A percentile compares a stretch with the other conserved stretches of the same genome.
Evolutionary conservation across 345 rosid genomes (phyloP).

Genomic region (Citrus reticulata): DNA sequence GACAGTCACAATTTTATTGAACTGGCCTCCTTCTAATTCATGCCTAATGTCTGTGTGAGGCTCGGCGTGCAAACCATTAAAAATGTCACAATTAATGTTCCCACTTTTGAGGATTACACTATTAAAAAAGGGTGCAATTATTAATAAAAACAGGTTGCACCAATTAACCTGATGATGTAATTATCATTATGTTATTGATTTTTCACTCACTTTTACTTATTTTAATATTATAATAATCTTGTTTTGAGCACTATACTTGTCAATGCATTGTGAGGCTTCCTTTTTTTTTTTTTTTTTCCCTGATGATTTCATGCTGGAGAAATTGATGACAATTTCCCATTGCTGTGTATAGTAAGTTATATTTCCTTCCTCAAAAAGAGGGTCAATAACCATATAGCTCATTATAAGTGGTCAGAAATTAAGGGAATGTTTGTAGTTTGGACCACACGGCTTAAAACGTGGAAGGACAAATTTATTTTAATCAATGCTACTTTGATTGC

Average conservation of each 20-base stretch:
- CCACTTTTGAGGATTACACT: background rate
- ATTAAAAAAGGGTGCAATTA: conserved; percentile 17
- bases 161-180: background rate
- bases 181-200: background rate
- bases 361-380: background rate
- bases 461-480: too few species aligned
- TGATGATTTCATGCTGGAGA: background rate
- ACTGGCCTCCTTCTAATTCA: background rate
- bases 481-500: background rate
- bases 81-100: background rate
- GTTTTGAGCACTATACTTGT: background rate
- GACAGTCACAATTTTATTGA: too few species aligned
- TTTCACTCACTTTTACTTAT: background rate
- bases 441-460: too few species aligned
- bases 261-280: background rate
- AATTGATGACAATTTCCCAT: background rate
- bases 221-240: background rate
- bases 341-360: background rate
- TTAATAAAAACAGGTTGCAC: conserved; percentile 3
- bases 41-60: background rate
- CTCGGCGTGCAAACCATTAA: background rate
- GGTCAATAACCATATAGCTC: background rate
- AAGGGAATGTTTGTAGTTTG: background rate
- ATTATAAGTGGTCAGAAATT: background rate
- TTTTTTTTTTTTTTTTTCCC: background rate